A percentile compares a stretch with the other conserved stretches of the same genome.
Conservation (phyloP, 805 yeast genomes). For the Huiozyma sinensis region DNA sequence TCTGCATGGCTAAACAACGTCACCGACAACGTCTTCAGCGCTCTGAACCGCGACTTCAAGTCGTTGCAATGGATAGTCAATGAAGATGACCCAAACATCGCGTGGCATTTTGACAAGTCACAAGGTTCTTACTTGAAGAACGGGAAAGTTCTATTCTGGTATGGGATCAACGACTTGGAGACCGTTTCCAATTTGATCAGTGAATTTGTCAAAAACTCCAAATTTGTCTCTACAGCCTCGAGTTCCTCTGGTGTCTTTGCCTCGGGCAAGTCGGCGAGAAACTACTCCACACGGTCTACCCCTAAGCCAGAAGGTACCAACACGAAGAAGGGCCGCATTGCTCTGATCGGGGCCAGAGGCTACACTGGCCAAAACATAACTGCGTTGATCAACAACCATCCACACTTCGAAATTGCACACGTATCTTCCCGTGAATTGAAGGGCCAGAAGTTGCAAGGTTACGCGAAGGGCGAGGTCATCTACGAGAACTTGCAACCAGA, state of each 20-base stretch:
- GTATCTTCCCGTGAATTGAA: constrained; percentile 92
- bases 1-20: constrained; percentile 97
- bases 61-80: constrained; percentile 79
- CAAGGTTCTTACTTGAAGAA: constrained; percentile 89
- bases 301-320: constrained; percentile 58
- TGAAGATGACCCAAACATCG: constrained; percentile 81
- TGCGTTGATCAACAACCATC: constrained; percentile 76
- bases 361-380: constrained; percentile 92
- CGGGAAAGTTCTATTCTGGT: constrained; percentile 91
- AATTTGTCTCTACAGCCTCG: constrained; percentile 23
- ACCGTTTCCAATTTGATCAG: constrained; percentile 55
- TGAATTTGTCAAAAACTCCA: constrained; percentile 33
- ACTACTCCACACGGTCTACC: constrained; percentile 40
- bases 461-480: constrained; percentile 66
- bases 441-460: constrained; percentile 81
- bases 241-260: constrained; percentile 36
- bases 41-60: constrained; percentile 63
- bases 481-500: constrained; percentile 83
- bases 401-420: constrained; percentile 76
- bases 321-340: constrained; percentile 59
- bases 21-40: constrained; percentile 83
- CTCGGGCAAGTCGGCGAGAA: constrained; percentile 40
- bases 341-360: constrained; percentile 97
- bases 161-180: constrained; percentile 60
- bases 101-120: constrained; percentile 87